Percentiles rank a stretch among this genome's conserved stretches.
These are phyloP conservation scores for Ogataea nitratoaversa DNA, from an alignment of 805 yeast species.

Conservation along the genomic window DNA sequence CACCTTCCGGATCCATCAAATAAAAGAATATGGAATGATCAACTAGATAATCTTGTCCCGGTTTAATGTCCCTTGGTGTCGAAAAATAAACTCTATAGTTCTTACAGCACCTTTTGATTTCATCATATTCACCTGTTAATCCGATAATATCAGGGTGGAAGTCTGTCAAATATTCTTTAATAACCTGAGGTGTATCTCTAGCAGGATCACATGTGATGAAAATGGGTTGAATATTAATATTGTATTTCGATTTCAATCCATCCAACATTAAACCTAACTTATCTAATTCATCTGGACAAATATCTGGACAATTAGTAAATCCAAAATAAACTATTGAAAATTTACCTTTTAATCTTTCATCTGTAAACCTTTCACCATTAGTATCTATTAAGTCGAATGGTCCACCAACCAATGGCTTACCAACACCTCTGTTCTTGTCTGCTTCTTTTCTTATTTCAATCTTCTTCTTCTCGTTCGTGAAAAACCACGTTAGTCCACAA, in stretches of 20 bases:
- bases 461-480: slow-evolving; percentile 72
- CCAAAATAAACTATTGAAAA: slow-evolving; percentile 92
- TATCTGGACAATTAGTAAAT: slow-evolving; percentile 96
- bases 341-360: slow-evolving; percentile 68
- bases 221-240: slow-evolving; percentile 70
- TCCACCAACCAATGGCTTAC: slow-evolving; percentile 92
- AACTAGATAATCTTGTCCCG: slow-evolving; percentile 94
- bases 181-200: slow-evolving; percentile 82
- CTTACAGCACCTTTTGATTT: slow-evolving; percentile 80
- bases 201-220: slow-evolving; percentile 98
- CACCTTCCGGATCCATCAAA: slow-evolving; percentile 97
- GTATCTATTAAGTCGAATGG: slow-evolving; percentile 72
- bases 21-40: slow-evolving; percentile 97
- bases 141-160: slow-evolving; percentile 90
- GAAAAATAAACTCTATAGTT: slow-evolving; percentile 92
- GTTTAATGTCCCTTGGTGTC: slow-evolving; percentile 91
- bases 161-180: slow-evolving; percentile 78
- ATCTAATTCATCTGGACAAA: slow-evolving; percentile 97
- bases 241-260: slow-evolving; percentile 49
- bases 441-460: slow-evolving; percentile 72
- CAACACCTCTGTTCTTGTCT: slow-evolving; percentile 81
- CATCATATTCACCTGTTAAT: slow-evolving; percentile 85
- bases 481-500: slow-evolving; percentile 64
- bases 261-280: slow-evolving; percentile 73
- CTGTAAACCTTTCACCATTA: slow-evolving; percentile 70